phyloP scores from a whole-genome alignment of 768 basidiomycete genomes.

The Russula foetens region DNA sequence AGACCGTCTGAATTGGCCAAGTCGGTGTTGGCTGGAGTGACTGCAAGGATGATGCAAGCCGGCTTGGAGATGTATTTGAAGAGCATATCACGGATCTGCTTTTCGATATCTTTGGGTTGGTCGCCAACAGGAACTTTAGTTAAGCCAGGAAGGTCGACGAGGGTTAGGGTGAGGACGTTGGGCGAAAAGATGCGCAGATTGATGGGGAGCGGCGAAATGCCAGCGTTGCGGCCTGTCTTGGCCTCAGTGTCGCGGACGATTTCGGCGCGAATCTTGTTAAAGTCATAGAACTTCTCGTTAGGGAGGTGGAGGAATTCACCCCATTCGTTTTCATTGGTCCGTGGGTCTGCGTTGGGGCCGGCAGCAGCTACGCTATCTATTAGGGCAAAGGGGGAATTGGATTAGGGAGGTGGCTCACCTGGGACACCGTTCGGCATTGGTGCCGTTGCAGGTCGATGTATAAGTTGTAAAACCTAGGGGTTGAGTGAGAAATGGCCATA shows the following conservation, averaged over 20 bases:
- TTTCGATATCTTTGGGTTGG: constrained; percentile 95
- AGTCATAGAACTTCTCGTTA: constrained; percentile 96
- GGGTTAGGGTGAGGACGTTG: constrained; percentile 91
- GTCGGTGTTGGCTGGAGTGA: constrained; percentile 93
- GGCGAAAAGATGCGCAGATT: constrained; percentile 97
- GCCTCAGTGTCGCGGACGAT: constrained; percentile 96
- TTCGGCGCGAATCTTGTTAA: constrained; percentile 92
- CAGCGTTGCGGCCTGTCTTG: constrained; percentile 97
- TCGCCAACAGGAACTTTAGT: constrained; percentile 95
- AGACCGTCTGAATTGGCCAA: constrained; percentile 98
- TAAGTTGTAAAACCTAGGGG: constrained; percentile 82
- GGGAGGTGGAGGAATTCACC: constrained; percentile 97
- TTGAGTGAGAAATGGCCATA: not conserved
- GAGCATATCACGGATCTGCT: constrained; percentile 95
- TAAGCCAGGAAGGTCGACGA: constrained; percentile 95
- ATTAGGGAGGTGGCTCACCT: constrained; percentile 21
- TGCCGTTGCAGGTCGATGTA: constrained; percentile 62
- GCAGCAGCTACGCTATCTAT: not conserved
- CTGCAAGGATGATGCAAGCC: constrained; percentile 93
- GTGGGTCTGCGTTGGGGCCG: constrained; percentile 54
- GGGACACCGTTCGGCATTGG: constrained; percentile 36
- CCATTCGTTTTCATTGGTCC: constrained; percentile 93
- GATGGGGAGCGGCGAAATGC: constrained; percentile 95
- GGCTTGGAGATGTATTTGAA: constrained; percentile 92
- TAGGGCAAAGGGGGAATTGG: not conserved